phyloP scores from a whole-genome alignment of 1,284 basidiomycete species.

The Ceratobasidium sp. region DNA sequence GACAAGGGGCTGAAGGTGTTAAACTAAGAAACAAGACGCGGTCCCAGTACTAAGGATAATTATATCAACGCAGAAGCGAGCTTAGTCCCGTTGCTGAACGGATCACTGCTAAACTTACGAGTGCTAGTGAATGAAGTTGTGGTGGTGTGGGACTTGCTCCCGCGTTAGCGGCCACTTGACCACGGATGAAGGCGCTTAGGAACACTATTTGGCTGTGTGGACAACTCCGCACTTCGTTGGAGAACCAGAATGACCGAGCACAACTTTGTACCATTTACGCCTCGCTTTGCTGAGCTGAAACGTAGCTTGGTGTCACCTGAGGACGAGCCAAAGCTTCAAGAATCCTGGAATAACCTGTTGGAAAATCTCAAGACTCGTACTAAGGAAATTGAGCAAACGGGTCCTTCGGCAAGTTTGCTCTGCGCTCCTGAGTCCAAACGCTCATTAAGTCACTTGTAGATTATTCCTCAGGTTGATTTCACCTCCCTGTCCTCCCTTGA shows the following conservation, averaged over 20 bases:
- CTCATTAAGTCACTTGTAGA: slow-evolving; percentile 54
- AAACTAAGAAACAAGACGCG: background rate
- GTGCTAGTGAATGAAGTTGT: slow-evolving; percentile 3
- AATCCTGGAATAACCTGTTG: slow-evolving; percentile 34
- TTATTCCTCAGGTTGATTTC: slow-evolving; percentile 69
- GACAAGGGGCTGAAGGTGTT: slow-evolving; percentile 7
- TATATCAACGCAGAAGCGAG: background rate
- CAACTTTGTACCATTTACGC: slow-evolving; percentile 27
- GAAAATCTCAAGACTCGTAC: slow-evolving; percentile 18
- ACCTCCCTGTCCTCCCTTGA: slow-evolving; percentile 62
- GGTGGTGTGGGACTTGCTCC: slow-evolving; percentile 11
- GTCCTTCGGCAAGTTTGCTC: slow-evolving; percentile 15
- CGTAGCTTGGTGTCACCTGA: slow-evolving; percentile 20
- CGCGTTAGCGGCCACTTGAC: background rate
- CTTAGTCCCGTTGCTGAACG: background rate
- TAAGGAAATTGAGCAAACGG: slow-evolving; percentile 19
- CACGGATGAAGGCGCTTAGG: slow-evolving; percentile 9
- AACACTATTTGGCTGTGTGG: background rate
- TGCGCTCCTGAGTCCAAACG: background rate
- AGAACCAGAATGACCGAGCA: slow-evolving; percentile 13
- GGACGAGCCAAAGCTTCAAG: slow-evolving; percentile 9
- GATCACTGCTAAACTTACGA: background rate
- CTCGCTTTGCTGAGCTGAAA: slow-evolving; percentile 31
- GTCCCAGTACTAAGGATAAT: background rate
- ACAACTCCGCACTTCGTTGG: background rate